A percentile compares a stretch with the other conserved stretches of the same genome.
Conservation (phyloP, 371 early-diverging fungal species). For the Mucor plumbeus region DNA sequence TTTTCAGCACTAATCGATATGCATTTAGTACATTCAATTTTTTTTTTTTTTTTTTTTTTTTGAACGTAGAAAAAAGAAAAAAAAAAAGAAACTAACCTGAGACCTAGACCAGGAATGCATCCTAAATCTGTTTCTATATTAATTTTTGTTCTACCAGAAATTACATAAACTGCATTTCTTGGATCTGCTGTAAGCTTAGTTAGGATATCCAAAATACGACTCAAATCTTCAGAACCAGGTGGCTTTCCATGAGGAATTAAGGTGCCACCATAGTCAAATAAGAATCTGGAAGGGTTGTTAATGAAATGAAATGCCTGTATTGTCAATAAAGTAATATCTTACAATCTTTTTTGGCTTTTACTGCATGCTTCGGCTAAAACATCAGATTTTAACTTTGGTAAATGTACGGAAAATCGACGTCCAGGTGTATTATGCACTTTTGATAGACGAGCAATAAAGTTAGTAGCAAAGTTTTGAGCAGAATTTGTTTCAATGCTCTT, state of each 20-base stretch:
- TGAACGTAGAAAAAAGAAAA: too few species aligned
- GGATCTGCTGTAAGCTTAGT: slow-evolving; percentile 67
- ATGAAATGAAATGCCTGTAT: not conserved
- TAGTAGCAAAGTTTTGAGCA: slow-evolving; percentile 65
- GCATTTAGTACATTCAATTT: not conserved
- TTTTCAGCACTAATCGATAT: slow-evolving; percentile 75
- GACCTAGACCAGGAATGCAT: slow-evolving; percentile 70
- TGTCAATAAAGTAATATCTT: slow-evolving; percentile 33
- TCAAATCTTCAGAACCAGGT: slow-evolving; percentile 38
- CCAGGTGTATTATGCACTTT: slow-evolving; percentile 62
- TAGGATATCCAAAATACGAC: slow-evolving; percentile 55
- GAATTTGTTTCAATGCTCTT: slow-evolving; percentile 79
- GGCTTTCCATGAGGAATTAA: slow-evolving; percentile 71
- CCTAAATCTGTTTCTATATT: slow-evolving; percentile 79
- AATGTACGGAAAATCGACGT: slow-evolving; percentile 61
- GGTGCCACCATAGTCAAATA: slow-evolving; percentile 92
- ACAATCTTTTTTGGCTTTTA: slow-evolving; percentile 60
- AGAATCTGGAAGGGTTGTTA: slow-evolving; percentile 36
- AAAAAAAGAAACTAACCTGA: slow-evolving; percentile 63
- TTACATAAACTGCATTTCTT: slow-evolving; percentile 78
- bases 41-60: too few species aligned
- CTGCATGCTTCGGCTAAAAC: slow-evolving; percentile 51
- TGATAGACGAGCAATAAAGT: slow-evolving; percentile 14
- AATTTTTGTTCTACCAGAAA: slow-evolving; percentile 82
- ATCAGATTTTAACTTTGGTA: slow-evolving; percentile 60